Evolutionary conservation across 306 rosid species (phyloP).

Genomic region (Acacia crassicarpa): DNA sequence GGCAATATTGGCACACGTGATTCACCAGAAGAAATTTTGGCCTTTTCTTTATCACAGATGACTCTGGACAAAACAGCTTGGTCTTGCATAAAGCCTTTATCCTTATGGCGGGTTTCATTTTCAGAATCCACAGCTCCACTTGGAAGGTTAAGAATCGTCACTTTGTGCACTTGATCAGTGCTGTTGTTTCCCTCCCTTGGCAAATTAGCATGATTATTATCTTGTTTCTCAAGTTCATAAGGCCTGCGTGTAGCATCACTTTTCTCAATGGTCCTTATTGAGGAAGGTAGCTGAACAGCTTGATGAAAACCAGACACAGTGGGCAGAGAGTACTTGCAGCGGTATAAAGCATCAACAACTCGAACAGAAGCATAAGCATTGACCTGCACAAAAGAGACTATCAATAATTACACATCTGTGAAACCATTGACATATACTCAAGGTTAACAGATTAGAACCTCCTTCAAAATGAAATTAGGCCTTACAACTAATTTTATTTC

Average conservation of each 20-base stretch:
- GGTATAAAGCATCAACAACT: constrained; percentile 69
- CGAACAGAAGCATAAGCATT: constrained; percentile 77
- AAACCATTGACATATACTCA: not conserved
- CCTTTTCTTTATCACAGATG: constrained; percentile 40
- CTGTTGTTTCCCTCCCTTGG: constrained; percentile 35
- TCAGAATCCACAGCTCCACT: constrained; percentile 40
- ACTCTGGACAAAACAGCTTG: constrained; percentile 34
- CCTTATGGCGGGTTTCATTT: constrained; percentile 40
- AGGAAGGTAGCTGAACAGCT: constrained; percentile 46
- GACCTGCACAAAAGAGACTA: constrained; percentile 53
- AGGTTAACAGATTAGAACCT: not conserved
- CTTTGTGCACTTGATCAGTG: constrained; percentile 61
- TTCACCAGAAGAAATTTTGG: constrained; percentile 43
- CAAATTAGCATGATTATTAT: constrained; percentile 29
- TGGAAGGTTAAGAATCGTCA: constrained; percentile 82
- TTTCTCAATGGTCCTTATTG: constrained; percentile 36
- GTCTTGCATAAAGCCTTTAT: constrained; percentile 35
- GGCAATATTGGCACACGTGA: constrained; percentile 77
- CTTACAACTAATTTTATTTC: not conserved
- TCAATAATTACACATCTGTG: not conserved
- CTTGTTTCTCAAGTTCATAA: constrained; percentile 26
- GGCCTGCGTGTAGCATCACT: constrained; percentile 31
- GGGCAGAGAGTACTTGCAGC: constrained; percentile 77
- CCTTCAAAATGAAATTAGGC: not conserved
- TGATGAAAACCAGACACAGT: constrained; percentile 39